Evolutionary conservation across 148 eudicot species (phyloP).

Genomic region (Silene conica): DNA sequence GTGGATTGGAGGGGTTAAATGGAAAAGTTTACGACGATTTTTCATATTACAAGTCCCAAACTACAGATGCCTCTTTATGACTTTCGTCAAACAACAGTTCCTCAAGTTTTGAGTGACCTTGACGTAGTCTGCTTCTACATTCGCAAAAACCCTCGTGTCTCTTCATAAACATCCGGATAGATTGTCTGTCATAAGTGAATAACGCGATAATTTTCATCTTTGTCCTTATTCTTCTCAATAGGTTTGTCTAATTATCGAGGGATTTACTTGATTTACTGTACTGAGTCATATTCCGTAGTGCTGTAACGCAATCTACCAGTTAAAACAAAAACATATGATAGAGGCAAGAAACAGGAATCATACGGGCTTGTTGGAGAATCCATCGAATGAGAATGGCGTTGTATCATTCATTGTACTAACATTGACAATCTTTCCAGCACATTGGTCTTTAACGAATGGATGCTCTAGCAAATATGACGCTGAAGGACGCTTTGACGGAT

Average conservation of each 20-base stretch:
- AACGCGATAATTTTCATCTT: background rate
- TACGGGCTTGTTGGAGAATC: slow-evolving; percentile 83
- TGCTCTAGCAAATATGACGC: slow-evolving; percentile 63
- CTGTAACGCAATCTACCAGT: background rate
- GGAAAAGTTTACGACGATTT: too few species aligned
- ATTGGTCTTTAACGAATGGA: slow-evolving; percentile 73
- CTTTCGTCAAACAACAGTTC: background rate
- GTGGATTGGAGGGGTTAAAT: too few species aligned
- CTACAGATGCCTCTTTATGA: background rate
- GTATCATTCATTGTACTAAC: slow-evolving; percentile 43
- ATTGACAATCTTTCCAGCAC: slow-evolving; percentile 38
- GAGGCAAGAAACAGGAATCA: slow-evolving; percentile 23
- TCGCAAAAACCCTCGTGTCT: background rate
- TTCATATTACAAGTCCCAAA: background rate
- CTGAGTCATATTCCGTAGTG: background rate
- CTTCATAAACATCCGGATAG: background rate
- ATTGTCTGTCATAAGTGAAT: too few species aligned
- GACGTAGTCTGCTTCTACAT: background rate
- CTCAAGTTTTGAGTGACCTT: background rate
- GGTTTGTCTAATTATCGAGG: background rate
- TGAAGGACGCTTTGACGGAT: slow-evolving; percentile 72
- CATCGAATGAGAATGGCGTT: slow-evolving; percentile 56
- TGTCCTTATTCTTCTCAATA: background rate
- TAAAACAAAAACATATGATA: background rate
- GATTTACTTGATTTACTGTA: background rate